Evolutionary conservation across 805 yeast genomes (phyloP), one percentile per base, ranked within the genome.

Genomic region (Starmerella vitae): DNA sequence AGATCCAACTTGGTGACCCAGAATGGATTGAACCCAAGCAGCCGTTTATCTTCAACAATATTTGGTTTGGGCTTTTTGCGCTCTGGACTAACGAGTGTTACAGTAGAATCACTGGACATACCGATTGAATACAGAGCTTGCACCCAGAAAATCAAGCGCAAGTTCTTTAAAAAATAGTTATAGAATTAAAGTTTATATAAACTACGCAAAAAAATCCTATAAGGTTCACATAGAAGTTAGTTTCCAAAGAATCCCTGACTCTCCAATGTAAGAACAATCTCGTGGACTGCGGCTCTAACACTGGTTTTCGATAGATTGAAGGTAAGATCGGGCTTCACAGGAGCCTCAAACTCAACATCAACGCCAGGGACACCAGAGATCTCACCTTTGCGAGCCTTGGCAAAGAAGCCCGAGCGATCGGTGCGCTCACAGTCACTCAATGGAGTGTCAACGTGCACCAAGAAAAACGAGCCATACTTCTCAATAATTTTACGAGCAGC

Each of bases 171-270:
- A n/a, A n/a, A n/a, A 22, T 22, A 22, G 12, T 12, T 8, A 22
- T 22, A 22, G 26, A 22, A 22, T 22, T 22, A 8, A 22, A 22
- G 26, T 22, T 22, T 22, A 7, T 22, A 8, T 12, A 22, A 22
- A 22, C 7, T 22, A 12, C 26, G 10, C 12, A 22, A 22, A n/a
- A n/a, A n/a, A n/a, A n/a, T 13, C 19, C 33, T 30, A 30, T 30
- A 30, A 30, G 20, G 19, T 30, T 30, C 5, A 10, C n/a, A 28
- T 6, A 15, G 20, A 15, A 29, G 13, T 22, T 15, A 45, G 39
- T 39, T 40, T 3, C 68, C 68, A 43, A 81, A 82, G 64, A 79
- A 86, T 14, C 93, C 93, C 62, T 85, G 82, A 53, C 77, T 74
- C 61, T 81, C 84, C 51, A 86, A 70, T 57, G 76, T 69, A 44